phyloP scores from a whole-genome alignment of 1,284 basidiomycete species.

The Boletellus dicymbophilus region DNA sequence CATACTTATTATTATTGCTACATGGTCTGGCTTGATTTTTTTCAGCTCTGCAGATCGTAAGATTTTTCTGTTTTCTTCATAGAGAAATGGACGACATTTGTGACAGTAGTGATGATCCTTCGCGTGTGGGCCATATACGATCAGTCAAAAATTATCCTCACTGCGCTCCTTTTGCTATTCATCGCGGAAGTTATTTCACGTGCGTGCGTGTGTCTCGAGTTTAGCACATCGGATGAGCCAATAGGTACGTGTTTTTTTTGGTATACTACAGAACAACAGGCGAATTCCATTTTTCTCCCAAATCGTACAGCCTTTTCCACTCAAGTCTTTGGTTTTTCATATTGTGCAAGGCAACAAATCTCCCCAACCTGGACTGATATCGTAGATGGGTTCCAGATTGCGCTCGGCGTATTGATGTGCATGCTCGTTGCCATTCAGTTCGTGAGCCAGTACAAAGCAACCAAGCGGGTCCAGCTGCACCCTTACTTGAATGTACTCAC shows the following conservation, averaged over 20 bases:
- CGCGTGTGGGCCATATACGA: not conserved
- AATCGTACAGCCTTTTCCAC: too few species aligned
- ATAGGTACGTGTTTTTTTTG: not conserved
- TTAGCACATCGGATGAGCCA: not conserved
- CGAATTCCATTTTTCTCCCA: too few species aligned
- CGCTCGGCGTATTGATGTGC: too few species aligned
- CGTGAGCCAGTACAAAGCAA: too few species aligned
- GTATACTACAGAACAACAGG: too few species aligned
- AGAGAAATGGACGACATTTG: not conserved
- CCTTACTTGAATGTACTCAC: too few species aligned
- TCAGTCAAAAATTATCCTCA: not conserved
- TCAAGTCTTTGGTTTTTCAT: too few species aligned
- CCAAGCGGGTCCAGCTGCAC: too few species aligned
- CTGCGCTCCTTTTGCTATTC: not conserved
- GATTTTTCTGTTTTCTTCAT: not conserved
- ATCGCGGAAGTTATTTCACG: not conserved
- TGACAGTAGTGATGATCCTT: not conserved
- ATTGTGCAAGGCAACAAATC: too few species aligned
- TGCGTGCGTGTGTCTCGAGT: not conserved
- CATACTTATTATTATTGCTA: not conserved
- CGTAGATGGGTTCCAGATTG: too few species aligned
- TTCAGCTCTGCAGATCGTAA: not conserved
- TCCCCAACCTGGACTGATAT: too few species aligned
- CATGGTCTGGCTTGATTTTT: not conserved
- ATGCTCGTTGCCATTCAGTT: too few species aligned